Evolutionary conservation across 164 flowering plant species (phyloP).

Genomic region (Aristolochia californica): DNA sequence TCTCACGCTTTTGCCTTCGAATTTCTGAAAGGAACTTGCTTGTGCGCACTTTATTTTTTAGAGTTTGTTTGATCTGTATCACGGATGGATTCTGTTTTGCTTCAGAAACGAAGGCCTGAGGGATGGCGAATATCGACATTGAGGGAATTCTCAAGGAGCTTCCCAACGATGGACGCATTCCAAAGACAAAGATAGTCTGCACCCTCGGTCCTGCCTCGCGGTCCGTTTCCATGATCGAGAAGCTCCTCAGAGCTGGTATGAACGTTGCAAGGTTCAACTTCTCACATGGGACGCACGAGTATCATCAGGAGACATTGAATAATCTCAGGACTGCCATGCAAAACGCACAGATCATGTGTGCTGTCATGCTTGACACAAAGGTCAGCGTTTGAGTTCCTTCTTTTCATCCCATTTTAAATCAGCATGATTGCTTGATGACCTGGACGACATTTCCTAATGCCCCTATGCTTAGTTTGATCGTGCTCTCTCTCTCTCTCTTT

Average conservation of each 20-base stretch:
- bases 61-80: not conserved
- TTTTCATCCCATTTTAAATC: not conserved
- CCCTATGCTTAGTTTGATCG: too few species aligned
- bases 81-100: too few species aligned
- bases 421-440: not conserved
- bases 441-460: too few species aligned
- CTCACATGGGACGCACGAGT: constrained; percentile 73
- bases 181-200: constrained; percentile 77
- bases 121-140: constrained; percentile 34
- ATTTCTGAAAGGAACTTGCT: not conserved
- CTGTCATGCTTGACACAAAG: constrained; percentile 90
- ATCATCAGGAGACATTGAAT: constrained; percentile 70
- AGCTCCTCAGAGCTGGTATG: constrained; percentile 76
- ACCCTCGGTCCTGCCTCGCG: constrained; percentile 77
- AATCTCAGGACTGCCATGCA: constrained; percentile 64
- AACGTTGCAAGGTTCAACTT: constrained; percentile 80
- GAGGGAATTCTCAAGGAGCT: constrained; percentile 61
- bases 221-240: constrained; percentile 55
- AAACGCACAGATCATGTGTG: constrained; percentile 57
- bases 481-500: too few species aligned
- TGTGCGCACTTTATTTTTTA: not conserved
- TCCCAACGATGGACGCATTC: constrained; percentile 45
- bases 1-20: not conserved
- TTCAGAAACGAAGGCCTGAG: too few species aligned
- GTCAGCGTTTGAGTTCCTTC: constrained; percentile 14